phyloP scores from a whole-genome alignment of 2,329 filamentous ascomycete genomes.

The Cladosporium sp. region DNA sequence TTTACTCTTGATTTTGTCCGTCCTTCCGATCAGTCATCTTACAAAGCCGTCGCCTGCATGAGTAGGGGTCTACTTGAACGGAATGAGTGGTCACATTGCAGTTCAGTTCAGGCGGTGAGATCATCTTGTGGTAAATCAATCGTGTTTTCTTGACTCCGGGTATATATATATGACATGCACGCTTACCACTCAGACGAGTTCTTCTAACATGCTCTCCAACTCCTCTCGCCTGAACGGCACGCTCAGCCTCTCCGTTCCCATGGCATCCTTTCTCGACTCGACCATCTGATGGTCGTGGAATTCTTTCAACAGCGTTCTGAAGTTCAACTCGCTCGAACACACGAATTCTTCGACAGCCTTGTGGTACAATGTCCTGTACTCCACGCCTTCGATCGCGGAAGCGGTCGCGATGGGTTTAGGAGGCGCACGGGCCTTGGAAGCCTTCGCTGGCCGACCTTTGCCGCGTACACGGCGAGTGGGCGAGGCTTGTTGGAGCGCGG shows the following conservation, averaged over 20 bases:
- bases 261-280: constrained; percentile 75
- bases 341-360: constrained; percentile 97
- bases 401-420: constrained; percentile 1
- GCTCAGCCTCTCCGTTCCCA: constrained; percentile 80
- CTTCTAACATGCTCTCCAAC: constrained; percentile 82
- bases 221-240: constrained; percentile 85
- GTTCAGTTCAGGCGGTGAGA: too few relatives aligned
- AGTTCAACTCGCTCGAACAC: constrained; percentile 92
- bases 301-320: constrained; percentile 90
- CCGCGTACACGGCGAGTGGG: constrained; percentile 21
- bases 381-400: constrained; percentile 57
- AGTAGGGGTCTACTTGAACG: too few relatives aligned
- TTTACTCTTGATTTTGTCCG: neutral
- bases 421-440: constrained; percentile 14
- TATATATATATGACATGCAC: too few relatives aligned
- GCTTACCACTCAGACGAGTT: constrained; percentile 43
- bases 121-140: too few relatives aligned
- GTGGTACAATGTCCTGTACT: constrained; percentile 88
- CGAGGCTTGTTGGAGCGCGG: constrained; percentile 23
- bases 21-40: too few relatives aligned
- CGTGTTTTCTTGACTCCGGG: too few relatives aligned
- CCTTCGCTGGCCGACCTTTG: constrained; percentile 22
- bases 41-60: too few relatives aligned
- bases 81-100: too few relatives aligned
- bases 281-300: constrained; percentile 99